phyloP scores from a whole-genome alignment of 2,329 filamentous ascomycete species.

The Elsinoe ampelina region DNA sequence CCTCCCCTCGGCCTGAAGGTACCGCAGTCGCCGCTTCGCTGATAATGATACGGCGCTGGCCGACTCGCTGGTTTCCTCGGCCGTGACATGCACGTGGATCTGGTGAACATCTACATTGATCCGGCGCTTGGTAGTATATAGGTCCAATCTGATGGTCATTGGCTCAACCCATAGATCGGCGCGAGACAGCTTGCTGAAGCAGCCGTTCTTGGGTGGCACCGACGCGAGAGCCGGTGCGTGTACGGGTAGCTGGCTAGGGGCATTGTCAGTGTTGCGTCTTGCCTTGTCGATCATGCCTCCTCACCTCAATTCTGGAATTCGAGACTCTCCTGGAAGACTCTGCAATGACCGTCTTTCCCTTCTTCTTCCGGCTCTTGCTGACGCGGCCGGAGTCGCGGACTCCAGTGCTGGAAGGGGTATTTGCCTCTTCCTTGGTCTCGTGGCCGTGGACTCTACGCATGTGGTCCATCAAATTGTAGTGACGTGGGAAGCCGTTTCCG shows the following conservation, averaged over 20 bases:
- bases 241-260: neutral
- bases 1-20: no score
- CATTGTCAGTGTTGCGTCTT: neutral
- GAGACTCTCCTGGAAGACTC: neutral
- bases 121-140: neutral
- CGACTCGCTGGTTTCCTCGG: neutral
- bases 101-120: neutral
- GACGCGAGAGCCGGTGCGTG: neutral
- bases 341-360: slow-evolving; percentile 6
- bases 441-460: slow-evolving; percentile 86
- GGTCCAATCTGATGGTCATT: neutral
- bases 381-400: neutral
- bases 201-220: neutral
- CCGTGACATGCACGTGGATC: neutral
- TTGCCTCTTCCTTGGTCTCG: slow-evolving; percentile 19
- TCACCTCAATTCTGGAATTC: slow-evolving; percentile 1
- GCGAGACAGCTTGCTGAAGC: neutral
- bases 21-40: no score
- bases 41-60: neutral
- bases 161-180: neutral
- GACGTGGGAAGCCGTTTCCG: slow-evolving; percentile 84
- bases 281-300: neutral
- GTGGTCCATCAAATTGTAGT: slow-evolving; percentile 94
- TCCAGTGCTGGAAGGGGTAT: neutral
- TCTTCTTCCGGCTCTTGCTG: slow-evolving; percentile 12